phyloP scores from a whole-genome alignment of 2,329 filamentous ascomycete species.

The Monosporascus sp. region DNA sequence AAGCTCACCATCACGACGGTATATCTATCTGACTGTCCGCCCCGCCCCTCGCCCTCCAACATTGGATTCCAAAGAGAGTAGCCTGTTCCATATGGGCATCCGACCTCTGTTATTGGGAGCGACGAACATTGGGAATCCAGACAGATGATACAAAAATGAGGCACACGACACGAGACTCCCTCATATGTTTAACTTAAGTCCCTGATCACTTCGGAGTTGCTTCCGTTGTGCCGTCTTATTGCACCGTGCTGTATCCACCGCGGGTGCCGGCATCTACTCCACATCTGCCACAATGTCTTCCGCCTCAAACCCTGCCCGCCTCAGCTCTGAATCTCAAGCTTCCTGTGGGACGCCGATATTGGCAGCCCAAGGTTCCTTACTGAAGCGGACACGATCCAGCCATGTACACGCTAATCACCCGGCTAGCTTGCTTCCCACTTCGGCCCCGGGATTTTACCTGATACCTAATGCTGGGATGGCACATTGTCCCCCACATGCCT shows the following conservation, averaged over 20 bases:
- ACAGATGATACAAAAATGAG: slow-evolving; percentile 22
- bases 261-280: slow-evolving; percentile 20
- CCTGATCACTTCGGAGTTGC: slow-evolving; percentile 5
- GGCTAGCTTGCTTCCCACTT: slow-evolving; percentile 31
- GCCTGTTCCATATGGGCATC: not conserved
- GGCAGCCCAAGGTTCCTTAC: slow-evolving; percentile 35
- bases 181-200: slow-evolving; percentile 20
- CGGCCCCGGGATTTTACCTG: slow-evolving; percentile 43
- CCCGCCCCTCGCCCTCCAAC: slow-evolving; percentile 4
- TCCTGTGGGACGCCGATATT: slow-evolving; percentile 33
- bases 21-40: slow-evolving; percentile 1
- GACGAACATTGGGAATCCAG: slow-evolving; percentile 18
- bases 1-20: slow-evolving; percentile 9
- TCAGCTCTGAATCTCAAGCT: slow-evolving; percentile 24
- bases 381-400: slow-evolving; percentile 39
- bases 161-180: slow-evolving; percentile 23
- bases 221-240: slow-evolving; percentile 20
- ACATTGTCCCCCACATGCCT: slow-evolving; percentile 50
- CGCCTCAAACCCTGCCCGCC: slow-evolving; percentile 25
- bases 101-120: slow-evolving; percentile 12
- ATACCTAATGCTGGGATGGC: slow-evolving; percentile 52
- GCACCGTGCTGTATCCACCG: slow-evolving; percentile 17
- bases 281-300: slow-evolving; percentile 28
- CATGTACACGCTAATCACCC: slow-evolving; percentile 43
- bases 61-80: slow-evolving; percentile 5